Conservation (phyloP, 306 rosid species). For the Corylus americana region DNA sequence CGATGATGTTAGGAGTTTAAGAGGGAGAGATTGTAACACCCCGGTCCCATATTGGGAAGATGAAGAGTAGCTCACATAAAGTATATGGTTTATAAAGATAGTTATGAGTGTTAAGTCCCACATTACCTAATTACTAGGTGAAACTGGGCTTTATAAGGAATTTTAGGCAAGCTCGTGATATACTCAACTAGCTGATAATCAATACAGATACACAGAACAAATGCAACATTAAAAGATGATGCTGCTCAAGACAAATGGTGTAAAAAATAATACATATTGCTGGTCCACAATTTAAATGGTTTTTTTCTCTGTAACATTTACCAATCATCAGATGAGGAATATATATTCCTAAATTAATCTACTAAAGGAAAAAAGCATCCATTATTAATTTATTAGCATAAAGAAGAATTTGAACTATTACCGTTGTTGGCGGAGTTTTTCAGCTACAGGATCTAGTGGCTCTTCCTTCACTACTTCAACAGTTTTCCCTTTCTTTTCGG, state of each 20-base stretch:
- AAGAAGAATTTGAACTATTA: constrained; percentile 17
- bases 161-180: not conserved
- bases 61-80: too few species aligned
- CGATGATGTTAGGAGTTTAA: too few species aligned
- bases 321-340: not conserved
- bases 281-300: not conserved
- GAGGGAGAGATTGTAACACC: too few species aligned
- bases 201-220: not conserved
- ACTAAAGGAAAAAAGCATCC: too few species aligned
- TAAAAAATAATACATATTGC: not conserved
- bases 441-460: constrained; percentile 80
- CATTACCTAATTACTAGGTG: too few species aligned
- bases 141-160: too few species aligned
- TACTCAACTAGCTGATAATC: not conserved
- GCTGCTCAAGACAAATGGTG: not conserved
- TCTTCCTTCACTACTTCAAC: constrained; percentile 50
- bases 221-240: not conserved
- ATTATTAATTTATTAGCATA: not conserved
- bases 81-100: too few species aligned
- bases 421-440: constrained; percentile 96
- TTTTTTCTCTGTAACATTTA: not conserved
- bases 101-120: too few species aligned
- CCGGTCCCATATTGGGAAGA: too few species aligned
- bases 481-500: constrained; percentile 68
- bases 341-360: not conserved